Evolutionary conservation across 345 rosid species (phyloP), one percentile per base, ranked within the genome.

Genomic region (Eucalyptus guilfoylei): DNA sequence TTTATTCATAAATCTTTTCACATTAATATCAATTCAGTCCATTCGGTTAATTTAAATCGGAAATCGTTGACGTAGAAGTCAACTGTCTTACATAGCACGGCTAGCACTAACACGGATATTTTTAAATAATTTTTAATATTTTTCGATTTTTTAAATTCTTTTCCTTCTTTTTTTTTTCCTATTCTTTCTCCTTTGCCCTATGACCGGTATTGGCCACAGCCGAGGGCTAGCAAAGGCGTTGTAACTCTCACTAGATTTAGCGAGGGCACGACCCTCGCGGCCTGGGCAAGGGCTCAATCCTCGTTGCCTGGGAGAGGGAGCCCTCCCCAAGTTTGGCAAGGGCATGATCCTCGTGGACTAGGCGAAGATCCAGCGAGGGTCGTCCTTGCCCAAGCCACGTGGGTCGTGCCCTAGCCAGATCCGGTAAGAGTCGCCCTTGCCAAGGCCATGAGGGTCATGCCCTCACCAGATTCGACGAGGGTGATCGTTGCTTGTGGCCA

Each of bases 1-100:
- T 60, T 60, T 26, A 28, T 1, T 26, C 7, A 5, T 11, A 26
- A 60, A 26, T 8, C 0, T 26, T 60, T 26, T 11, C 3, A 28
- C 2, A 5, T 24, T 52, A 58, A 26, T 26, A 5, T 0, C 6
- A 58, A 58, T 58, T 5, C 23, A 26, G 0, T 58, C 6, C 2
- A 3, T 5, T 1, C 2, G 1, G 1, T 58, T 0, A 58, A 58
- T 58, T 26, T 58, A 58, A 52, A 52, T 52, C 0, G 1, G 1
- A 52, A 52, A 52, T 52, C 0, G 0, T 52, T 19, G 2, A 19
- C 4, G 2, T 52, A 52, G 1, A 52, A 0, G 0, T 2, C 1
- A 0, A 1, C 24, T 2, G 0, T 52, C 24, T 1, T 19, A 52
- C 5, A 52, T 8, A 5, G 0, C 11, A 52, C 0, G 0, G 1